Base-by-base conservation (phyloP, 352 stramenopile species). In the Globisporangium barbulae region DNA sequence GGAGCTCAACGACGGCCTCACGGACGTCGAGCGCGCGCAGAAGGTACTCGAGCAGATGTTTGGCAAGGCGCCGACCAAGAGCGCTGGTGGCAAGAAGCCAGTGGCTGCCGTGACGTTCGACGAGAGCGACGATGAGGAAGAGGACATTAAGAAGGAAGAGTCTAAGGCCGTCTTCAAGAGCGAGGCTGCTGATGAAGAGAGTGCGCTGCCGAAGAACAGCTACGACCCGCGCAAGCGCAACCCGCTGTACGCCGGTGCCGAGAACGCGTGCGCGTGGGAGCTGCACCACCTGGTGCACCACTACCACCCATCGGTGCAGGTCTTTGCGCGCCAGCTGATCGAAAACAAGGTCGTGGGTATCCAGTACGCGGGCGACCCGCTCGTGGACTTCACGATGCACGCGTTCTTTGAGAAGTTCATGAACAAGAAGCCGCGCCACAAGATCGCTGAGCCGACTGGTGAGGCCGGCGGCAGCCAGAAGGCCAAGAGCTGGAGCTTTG, bases 391-490 rank as follows among this genome's bases (percentile, higher is more conserved):
- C 67, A 93, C 87, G n/a, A 81, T 99, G 64, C 85, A 91, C 47
- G 81, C 93, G 4, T 99, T 99, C 74, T 94, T 99, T 45, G 96
- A 99, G 69, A 98, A 98, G 71, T 99, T 99, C 78, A 96, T 98
- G 31, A 99, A 98, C 81, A 97, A 98, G 64, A 99, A 99, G 72
- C 97, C 97, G 5, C 78, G 79, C 21, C 77, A 88, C 57, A 86
- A 85, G 57, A 60, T 73, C 44, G 60, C 35, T 39, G 37, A 63
- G 35, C 30, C 30, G 17, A 57, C 17, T n/a, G 41, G 42, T 2
- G 68, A 61, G 8, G 49, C 61, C 22, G 60, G 5, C 30, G 53
- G 52, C 49, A 28, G 35, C 37, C 48, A 71, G 0, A 79, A 68
- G 28, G 52, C 62, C 1, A 91, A 91, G 72, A 89, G 75, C 72